Percentiles rank a stretch among this genome's conserved stretches.
phyloP scores from a whole-genome alignment of 2,329 filamentous ascomycete species.

The Aureobasidium leucospermi region DNA sequence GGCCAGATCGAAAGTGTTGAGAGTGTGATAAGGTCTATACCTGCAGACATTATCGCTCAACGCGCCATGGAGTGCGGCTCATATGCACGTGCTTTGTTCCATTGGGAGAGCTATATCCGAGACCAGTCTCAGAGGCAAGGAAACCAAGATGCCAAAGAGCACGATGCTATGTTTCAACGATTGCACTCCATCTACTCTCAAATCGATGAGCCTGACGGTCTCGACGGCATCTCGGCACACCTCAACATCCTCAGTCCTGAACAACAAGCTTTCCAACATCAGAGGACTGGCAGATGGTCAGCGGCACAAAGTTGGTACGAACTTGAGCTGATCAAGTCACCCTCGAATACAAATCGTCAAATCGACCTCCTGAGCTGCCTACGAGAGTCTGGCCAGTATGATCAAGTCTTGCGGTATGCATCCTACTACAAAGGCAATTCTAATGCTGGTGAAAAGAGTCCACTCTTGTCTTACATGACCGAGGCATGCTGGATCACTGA shows the following conservation, averaged over 20 bases:
- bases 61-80: constrained; percentile 91
- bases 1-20: constrained; percentile 60
- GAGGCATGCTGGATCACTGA: constrained; percentile 89
- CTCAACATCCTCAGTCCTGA: constrained; percentile 82
- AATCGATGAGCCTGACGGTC: constrained; percentile 94
- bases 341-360: constrained; percentile 69
- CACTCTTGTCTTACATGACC: constrained; percentile 72
- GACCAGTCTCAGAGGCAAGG: constrained; percentile 36
- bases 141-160: constrained; percentile 43
- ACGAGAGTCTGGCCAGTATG: constrained; percentile 81
- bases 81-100: constrained; percentile 84
- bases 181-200: constrained; percentile 93
- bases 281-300: constrained; percentile 87
- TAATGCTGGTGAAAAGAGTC: constrained; percentile 23
- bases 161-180: constrained; percentile 56
- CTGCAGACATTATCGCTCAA: constrained; percentile 66
- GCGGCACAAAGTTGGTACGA: constrained; percentile 98
- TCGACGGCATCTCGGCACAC: constrained; percentile 88
- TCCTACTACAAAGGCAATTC: constrained; percentile 31
- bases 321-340: constrained; percentile 60
- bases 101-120: constrained; percentile 86
- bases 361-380: constrained; percentile 79
- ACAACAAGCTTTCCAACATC: constrained; percentile 86
- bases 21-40: constrained; percentile 60
- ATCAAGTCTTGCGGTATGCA: constrained; percentile 15